Evolutionary conservation across 2,329 filamentous ascomycete genomes (phyloP).

Genomic region (Verticillium nubilum): DNA sequence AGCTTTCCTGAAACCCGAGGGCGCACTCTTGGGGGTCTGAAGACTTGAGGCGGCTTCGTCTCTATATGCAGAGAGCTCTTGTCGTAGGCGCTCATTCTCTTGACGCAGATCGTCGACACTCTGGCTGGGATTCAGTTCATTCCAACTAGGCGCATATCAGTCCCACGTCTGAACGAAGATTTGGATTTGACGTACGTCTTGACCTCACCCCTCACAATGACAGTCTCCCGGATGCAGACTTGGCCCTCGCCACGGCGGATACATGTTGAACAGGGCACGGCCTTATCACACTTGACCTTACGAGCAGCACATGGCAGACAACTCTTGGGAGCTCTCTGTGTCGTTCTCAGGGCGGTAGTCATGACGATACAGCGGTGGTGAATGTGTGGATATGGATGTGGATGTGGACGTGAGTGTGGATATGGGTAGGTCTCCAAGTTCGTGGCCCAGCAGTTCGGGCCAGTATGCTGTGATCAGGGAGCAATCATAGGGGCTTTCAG

Average conservation of each 20-base stretch:
- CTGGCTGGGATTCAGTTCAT: not conserved
- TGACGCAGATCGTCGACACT: not conserved
- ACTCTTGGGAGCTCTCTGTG: conserved; percentile 17
- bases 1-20: not conserved
- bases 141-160: not conserved
- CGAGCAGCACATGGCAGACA: conserved; percentile 16
- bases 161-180: not conserved
- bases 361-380: not conserved
- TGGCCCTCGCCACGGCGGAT: conserved; percentile 13
- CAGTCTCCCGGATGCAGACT: conserved; percentile 7
- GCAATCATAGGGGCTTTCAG: not conserved
- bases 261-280: conserved; percentile 16
- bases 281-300: conserved; percentile 19
- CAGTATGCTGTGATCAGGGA: not conserved
- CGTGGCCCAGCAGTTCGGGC: no score
- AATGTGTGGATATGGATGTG: no score
- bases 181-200: not conserved
- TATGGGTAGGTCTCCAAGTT: not conserved
- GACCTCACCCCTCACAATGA: conserved; percentile 5
- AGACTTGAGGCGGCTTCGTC: not conserved
- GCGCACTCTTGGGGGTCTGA: not conserved
- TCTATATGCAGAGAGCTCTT: not conserved
- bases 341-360: conserved; percentile 6
- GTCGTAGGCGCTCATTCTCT: conserved; percentile 2
- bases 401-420: no score